phyloP scores from a whole-genome alignment of 2,329 filamentous ascomycete species.

The Fonsecaea pedrosoi region DNA sequence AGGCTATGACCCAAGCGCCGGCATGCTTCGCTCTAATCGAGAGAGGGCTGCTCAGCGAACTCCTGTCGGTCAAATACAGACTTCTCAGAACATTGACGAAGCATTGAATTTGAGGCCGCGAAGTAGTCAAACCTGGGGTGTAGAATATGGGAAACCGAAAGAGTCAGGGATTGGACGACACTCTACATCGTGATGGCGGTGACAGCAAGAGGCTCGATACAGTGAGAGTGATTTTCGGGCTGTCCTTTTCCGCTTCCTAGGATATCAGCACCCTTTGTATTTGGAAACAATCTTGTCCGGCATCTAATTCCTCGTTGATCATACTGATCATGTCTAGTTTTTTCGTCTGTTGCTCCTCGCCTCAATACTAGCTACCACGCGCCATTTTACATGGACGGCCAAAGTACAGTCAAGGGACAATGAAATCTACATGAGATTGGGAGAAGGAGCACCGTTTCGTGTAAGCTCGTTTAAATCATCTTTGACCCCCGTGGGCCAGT shows the following conservation, averaged over 20 bases:
- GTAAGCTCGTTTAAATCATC: too few species aligned
- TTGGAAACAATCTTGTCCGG: not conserved
- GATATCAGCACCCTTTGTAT: not conserved
- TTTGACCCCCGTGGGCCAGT: too few species aligned
- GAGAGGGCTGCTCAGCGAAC: not conserved
- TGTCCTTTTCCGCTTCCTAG: not conserved
- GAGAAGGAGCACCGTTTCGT: too few species aligned
- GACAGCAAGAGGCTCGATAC: not conserved
- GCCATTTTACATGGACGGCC: not conserved
- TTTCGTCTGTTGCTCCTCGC: not conserved
- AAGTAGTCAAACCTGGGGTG: conserved; percentile 27
- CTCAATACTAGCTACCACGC: not conserved
- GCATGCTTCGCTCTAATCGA: conserved; percentile 24
- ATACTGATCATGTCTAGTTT: not conserved
- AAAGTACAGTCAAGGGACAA: too few species aligned
- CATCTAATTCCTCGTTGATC: not conserved
- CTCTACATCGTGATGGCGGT: not conserved
- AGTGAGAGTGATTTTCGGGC: not conserved
- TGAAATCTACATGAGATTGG: too few species aligned
- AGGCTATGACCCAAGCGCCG: conserved; percentile 37
- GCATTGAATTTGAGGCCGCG: not conserved
- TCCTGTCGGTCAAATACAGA: not conserved
- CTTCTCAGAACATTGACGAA: not conserved
- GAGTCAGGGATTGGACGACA: not conserved
- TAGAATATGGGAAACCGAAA: conserved; percentile 21